Evolutionary conservation across 176 grass and related monocot species (phyloP).

Genomic region (Otatea glauca): DNA sequence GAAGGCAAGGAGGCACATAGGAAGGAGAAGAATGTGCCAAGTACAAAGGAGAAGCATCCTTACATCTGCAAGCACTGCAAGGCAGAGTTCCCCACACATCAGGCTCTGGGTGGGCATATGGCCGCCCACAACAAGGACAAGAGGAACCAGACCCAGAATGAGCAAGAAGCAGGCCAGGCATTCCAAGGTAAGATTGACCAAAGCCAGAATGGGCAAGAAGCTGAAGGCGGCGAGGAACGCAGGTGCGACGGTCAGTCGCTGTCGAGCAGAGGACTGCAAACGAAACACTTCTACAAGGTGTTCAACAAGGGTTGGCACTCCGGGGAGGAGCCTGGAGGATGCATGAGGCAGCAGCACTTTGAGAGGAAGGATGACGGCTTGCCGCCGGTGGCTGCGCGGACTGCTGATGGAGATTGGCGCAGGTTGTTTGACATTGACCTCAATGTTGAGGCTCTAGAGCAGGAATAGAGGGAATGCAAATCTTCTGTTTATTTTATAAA

Average conservation of each 20-base stretch:
- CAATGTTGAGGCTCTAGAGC: conserved; percentile 25
- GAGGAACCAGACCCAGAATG: conserved; percentile 1
- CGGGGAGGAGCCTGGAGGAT: neutral
- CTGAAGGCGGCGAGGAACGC: neutral
- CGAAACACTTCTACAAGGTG: neutral
- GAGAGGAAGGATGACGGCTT: neutral
- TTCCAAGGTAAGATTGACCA: neutral
- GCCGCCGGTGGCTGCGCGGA: neutral
- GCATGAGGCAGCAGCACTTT: neutral
- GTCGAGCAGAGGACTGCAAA: neutral
- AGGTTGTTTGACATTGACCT: conserved; percentile 36
- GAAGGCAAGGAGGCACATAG: neutral
- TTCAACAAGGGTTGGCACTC: neutral
- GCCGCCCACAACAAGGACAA: conserved; percentile 43
- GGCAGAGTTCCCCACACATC: conserved; percentile 35
- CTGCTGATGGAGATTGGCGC: neutral
- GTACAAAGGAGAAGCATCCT: conserved; percentile 25
- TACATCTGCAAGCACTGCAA: conserved; percentile 56
- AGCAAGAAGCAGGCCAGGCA: neutral
- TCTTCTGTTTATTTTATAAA: conserved; percentile 14
- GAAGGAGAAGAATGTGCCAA: neutral
- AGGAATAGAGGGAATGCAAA: conserved; percentile 40
- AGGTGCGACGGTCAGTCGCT: neutral
- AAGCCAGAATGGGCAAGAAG: neutral
- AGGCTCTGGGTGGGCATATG: conserved; percentile 57